These are phyloP conservation scores for Meyerozyma athensensis DNA, from an alignment of 1,139 yeast species.

Conservation along the genomic window DNA sequence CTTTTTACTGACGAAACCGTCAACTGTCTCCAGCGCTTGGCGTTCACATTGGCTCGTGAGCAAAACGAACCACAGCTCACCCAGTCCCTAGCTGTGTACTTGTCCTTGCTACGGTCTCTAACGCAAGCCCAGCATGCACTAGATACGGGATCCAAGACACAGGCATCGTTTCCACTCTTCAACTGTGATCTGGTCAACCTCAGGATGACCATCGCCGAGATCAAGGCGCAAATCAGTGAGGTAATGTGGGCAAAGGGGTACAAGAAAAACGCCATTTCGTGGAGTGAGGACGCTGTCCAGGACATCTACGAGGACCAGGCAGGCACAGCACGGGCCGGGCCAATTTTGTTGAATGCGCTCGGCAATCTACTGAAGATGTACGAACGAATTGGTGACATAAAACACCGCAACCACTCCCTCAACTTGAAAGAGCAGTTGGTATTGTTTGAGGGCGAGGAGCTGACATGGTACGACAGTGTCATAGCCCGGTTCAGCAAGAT, in stretches of 20 bases:
- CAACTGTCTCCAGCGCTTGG: constrained; percentile 30
- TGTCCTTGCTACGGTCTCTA: constrained; percentile 31
- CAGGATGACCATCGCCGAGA: constrained; percentile 25
- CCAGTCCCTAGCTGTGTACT: constrained; percentile 32
- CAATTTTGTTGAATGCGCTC: constrained; percentile 29
- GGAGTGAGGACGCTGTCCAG: constrained; percentile 55
- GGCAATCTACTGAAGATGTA: constrained; percentile 36
- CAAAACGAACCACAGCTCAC: constrained; percentile 14
- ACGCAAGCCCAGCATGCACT: constrained; percentile 18
- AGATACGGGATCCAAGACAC: constrained; percentile 18
- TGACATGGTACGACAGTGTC: constrained; percentile 33
- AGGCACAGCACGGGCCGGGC: constrained; percentile 24
- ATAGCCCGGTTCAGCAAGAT: constrained; percentile 35
- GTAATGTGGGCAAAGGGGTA: constrained; percentile 58
- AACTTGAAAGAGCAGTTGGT: constrained; percentile 12
- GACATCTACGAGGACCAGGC: constrained; percentile 31
- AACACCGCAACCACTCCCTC: constrained; percentile 22
- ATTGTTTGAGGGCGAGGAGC: constrained; percentile 19
- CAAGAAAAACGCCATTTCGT: constrained; percentile 50
- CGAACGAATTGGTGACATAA: constrained; percentile 22
- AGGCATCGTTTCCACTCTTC: constrained; percentile 34
- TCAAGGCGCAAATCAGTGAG: constrained; percentile 61
- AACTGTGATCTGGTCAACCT: constrained; percentile 31
- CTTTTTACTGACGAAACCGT: constrained; percentile 38
- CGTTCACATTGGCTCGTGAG: constrained; percentile 26